Percentiles rank a stretch among this genome's conserved stretches.
Conservation (phyloP, 2,329 filamentous ascomycete genomes). For the Clonostachys rosea region DNA sequence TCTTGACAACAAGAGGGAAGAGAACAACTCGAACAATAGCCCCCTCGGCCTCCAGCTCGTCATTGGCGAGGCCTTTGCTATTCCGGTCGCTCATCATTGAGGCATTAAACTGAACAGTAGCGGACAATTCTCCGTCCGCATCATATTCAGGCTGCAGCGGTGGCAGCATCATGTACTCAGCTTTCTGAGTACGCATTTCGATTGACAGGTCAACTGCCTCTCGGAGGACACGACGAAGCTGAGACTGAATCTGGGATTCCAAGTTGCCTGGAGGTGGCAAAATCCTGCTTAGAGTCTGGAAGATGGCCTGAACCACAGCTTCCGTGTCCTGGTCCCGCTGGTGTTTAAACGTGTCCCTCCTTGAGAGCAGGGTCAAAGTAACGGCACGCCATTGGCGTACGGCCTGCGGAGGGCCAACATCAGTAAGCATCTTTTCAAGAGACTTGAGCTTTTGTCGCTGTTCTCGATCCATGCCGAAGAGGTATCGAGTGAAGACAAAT, state of each 20-base stretch:
- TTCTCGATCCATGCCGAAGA: constrained; percentile 98
- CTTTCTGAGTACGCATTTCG: constrained; percentile 95
- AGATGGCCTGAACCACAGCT: constrained; percentile 83
- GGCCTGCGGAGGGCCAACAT: constrained; percentile 83
- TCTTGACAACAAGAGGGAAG: constrained; percentile 95
- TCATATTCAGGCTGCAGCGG: constrained; percentile 94
- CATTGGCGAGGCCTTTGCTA: constrained; percentile 60
- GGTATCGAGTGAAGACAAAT: constrained; percentile 94
- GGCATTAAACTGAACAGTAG: constrained; percentile 88
- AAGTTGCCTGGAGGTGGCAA: constrained; percentile 81
- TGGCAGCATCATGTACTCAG: constrained; percentile 98
- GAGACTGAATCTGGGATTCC: constrained; percentile 75
- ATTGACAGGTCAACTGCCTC: constrained; percentile 87
- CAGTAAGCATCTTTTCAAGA: constrained; percentile 84
- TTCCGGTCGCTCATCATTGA: constrained; percentile 92
- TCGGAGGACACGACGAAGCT: constrained; percentile 81
- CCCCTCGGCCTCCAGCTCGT: constrained; percentile 71
- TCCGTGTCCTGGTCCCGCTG: constrained; percentile 90
- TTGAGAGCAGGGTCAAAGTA: constrained; percentile 83
- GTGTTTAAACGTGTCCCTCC: constrained; percentile 71
- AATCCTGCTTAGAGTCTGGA: constrained; percentile 76
- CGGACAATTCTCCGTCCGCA: constrained; percentile 81
- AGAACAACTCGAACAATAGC: constrained; percentile 87
- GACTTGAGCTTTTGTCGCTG: constrained; percentile 96
- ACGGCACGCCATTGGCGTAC: constrained; percentile 97